Evolutionary conservation across 108 stramenopile genomes (phyloP).

Genomic region (Mediolabrus comicus): DNA sequence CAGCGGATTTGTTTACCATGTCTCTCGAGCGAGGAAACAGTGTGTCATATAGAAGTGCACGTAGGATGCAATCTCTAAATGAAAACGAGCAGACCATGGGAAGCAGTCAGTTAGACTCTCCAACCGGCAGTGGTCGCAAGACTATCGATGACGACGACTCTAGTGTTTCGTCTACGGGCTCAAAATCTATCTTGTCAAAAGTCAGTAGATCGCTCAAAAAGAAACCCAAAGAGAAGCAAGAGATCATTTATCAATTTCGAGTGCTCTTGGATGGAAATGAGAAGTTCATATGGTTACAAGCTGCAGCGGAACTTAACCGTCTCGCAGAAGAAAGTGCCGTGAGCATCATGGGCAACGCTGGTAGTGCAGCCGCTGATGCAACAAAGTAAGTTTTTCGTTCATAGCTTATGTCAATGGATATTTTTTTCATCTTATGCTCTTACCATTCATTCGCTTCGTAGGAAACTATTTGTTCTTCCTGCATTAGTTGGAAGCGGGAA

Average conservation of each 20-base stretch:
- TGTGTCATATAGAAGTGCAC: conserved; percentile 3
- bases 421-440: no score
- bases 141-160: neutral
- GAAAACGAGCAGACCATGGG: neutral
- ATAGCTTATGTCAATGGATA: no score
- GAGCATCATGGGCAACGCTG: conserved; percentile 1
- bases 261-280: conserved; percentile 33
- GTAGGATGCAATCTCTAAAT: neutral
- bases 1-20: conserved; percentile 9
- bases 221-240: conserved; percentile 7
- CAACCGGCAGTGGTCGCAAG: neutral
- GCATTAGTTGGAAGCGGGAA: neutral
- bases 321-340: conserved; percentile 12
- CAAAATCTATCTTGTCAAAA: neutral
- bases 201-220: neutral
- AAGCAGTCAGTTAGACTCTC: neutral
- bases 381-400: neutral
- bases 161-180: neutral
- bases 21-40: neutral
- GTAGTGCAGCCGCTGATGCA: conserved; percentile 2
- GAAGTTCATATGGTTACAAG: conserved; percentile 37
- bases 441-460: no score
- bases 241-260: conserved; percentile 26
- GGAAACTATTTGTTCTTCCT: conserved; percentile 9
- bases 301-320: conserved; percentile 25